phyloP scores from a whole-genome alignment of 345 rosid species.

The Mangifera indica region DNA sequence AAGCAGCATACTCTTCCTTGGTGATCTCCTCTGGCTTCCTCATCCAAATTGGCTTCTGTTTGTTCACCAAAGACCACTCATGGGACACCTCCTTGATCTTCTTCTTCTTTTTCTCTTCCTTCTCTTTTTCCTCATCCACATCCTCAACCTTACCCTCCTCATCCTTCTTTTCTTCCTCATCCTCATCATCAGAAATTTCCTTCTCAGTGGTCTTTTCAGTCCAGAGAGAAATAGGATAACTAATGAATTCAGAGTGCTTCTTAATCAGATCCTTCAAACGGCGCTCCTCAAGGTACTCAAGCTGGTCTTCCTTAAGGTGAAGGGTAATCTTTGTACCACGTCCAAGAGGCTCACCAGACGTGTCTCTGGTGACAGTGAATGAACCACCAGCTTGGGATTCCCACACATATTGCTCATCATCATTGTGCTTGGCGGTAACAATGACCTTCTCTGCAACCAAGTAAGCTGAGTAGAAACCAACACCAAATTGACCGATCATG shows the following conservation, averaged over 20 bases:
- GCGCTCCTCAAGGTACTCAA: conserved; percentile 89
- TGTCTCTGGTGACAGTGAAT: conserved; percentile 75
- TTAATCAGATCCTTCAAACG: conserved; percentile 78
- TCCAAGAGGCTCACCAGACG: conserved; percentile 67
- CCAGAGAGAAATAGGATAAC: conserved; percentile 88
- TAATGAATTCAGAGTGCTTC: conserved; percentile 97
- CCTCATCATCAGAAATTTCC: conserved; percentile 88
- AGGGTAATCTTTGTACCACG: conserved; percentile 81
- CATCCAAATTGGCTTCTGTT: conserved; percentile 97
- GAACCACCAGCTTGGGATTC: conserved; percentile 96
- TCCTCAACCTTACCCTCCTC: conserved; percentile 86
- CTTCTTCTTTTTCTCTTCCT: conserved; percentile 81
- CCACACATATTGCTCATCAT: conserved; percentile 91
- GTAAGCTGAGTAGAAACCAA: conserved; percentile 82
- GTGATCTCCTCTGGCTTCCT: conserved; percentile 89
- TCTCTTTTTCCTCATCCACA: conserved; percentile 68
- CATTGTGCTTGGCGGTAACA: conserved; percentile 75
- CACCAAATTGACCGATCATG: conserved; percentile 91
- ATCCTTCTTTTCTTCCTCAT: conserved; percentile 80
- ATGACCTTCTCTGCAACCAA: conserved; percentile 81
- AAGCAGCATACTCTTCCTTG: conserved; percentile 88
- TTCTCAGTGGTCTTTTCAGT: conserved; percentile 83
- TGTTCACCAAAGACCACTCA: conserved; percentile 83
- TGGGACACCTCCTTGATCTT: conserved; percentile 87
- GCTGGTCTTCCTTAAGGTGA: conserved; percentile 77